Percentiles rank a stretch among this genome's conserved stretches.
Conservation (phyloP, 208 protist genomes). For the Wallacemonas sp. region DNA sequence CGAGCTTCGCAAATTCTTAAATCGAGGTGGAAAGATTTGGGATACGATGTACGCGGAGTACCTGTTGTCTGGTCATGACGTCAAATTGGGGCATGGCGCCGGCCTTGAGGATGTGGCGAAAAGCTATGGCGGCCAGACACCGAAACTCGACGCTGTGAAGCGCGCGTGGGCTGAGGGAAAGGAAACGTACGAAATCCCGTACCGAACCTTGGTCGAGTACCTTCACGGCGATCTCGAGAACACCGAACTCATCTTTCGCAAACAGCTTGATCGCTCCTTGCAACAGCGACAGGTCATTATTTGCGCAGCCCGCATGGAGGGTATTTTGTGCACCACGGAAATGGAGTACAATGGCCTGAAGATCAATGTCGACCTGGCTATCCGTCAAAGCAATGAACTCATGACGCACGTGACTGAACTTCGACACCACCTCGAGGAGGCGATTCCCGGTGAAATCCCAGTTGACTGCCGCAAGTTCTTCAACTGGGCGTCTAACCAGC, state of each 20-base stretch:
- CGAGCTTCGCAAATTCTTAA: constrained; percentile 83
- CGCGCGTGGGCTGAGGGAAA: constrained; percentile 88
- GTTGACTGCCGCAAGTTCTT: constrained; percentile 88
- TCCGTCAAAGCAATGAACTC: constrained; percentile 78
- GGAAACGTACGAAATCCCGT: constrained; percentile 90
- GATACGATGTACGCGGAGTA: constrained; percentile 95
- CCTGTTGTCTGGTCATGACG: constrained; percentile 85
- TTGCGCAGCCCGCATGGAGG: constrained; percentile 86
- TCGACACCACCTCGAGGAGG: constrained; percentile 59
- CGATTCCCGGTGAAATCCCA: constrained; percentile 83
- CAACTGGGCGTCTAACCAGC: constrained; percentile 92
- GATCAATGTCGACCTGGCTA: constrained; percentile 85
- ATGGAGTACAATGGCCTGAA: constrained; percentile 95
- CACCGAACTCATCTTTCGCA: constrained; percentile 91
- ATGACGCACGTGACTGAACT: constrained; percentile 67
- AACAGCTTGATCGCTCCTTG: constrained; percentile 85
- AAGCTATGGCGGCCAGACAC: constrained; percentile 87
- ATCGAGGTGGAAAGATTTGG: constrained; percentile 88
- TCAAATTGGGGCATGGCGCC: constrained; percentile 79
- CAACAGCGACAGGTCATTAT: constrained; percentile 83
- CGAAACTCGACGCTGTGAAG: constrained; percentile 91
- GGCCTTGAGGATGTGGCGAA: constrained; percentile 90
- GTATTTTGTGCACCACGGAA: constrained; percentile 89
- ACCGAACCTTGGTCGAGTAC: constrained; percentile 83
- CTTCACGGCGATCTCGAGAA: constrained; percentile 90